phyloP scores from a whole-genome alignment of 2,329 filamentous ascomycete species.

The Macrophomina pseudophaseolina region DNA sequence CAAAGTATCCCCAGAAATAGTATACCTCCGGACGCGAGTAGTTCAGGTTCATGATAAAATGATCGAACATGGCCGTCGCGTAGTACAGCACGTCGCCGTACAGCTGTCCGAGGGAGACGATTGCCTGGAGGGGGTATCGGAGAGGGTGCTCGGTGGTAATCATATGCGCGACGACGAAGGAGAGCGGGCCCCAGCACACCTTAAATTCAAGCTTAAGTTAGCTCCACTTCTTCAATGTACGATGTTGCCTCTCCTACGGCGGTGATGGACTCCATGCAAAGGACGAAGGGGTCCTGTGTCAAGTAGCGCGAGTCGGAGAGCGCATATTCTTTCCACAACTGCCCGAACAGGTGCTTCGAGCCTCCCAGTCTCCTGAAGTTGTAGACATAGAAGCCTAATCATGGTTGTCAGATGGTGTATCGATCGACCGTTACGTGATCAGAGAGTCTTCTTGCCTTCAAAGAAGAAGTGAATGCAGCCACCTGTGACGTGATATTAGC shows the following conservation, averaged over 20 bases:
- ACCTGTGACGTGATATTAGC: constrained; percentile 46
- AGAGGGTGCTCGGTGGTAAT: constrained; percentile 61
- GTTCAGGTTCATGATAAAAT: constrained; percentile 57
- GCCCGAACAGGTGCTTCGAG: constrained; percentile 75
- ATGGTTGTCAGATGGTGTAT: not conserved
- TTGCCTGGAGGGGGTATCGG: constrained; percentile 63
- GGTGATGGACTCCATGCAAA: constrained; percentile 87
- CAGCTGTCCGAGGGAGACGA: constrained; percentile 67
- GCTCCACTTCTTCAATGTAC: not conserved
- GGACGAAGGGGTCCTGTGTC: constrained; percentile 78
- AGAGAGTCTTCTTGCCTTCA: constrained; percentile 61
- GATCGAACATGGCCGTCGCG: constrained; percentile 66
- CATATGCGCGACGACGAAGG: constrained; percentile 60
- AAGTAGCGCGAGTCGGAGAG: constrained; percentile 87
- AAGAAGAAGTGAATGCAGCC: constrained; percentile 79
- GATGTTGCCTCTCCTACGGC: constrained; percentile 49
- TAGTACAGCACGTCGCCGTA: constrained; percentile 70
- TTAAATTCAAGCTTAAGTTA: constrained; percentile 35
- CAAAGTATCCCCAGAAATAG: constrained; percentile 71
- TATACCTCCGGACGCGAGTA: constrained; percentile 67
- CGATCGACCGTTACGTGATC: not conserved
- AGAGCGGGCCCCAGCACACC: constrained; percentile 67
- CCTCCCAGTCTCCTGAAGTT: constrained; percentile 70
- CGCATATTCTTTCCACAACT: constrained; percentile 93
- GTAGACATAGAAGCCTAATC: constrained; percentile 60